phyloP scores from a whole-genome alignment of 345 rosid genomes.

The Corchorus olitorius region DNA sequence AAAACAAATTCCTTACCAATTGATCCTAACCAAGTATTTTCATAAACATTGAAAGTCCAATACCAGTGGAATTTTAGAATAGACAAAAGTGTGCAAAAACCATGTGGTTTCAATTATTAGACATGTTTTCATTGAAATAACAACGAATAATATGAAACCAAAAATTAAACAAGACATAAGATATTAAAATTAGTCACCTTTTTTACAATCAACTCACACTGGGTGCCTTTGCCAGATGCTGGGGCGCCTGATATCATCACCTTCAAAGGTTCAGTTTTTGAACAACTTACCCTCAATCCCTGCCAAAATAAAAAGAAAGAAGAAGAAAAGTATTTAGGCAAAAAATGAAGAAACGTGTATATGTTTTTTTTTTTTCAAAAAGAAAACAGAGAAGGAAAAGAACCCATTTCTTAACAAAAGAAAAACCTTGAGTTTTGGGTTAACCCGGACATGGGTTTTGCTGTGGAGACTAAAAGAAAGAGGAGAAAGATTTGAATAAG shows the following conservation, averaged over 20 bases:
- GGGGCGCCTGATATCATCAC: conserved; percentile 97
- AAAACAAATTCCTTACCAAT: background rate
- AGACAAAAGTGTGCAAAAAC: background rate
- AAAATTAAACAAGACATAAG: background rate
- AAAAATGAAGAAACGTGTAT: background rate
- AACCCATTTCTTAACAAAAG: background rate
- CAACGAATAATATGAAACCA: background rate
- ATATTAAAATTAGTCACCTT: conserved; percentile 46
- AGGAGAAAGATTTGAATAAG: conserved; percentile 28
- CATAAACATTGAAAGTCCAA: background rate
- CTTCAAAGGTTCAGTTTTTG: conserved; percentile 58
- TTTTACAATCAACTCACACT: conserved; percentile 74
- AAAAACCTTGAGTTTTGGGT: conserved; percentile 38
- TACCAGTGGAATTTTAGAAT: background rate
- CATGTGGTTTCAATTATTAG: background rate
- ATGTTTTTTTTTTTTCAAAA: background rate
- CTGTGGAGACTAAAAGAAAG: conserved; percentile 27
- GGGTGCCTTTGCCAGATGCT: conserved; percentile 94
- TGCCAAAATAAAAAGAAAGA: conserved; percentile 20
- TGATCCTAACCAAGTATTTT: background rate
- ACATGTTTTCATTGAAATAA: background rate
- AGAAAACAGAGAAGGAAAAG: background rate
- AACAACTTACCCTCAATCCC: conserved; percentile 55
- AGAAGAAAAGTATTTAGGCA: background rate
- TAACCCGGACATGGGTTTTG: conserved; percentile 25